Base-by-base conservation (phyloP, 345 rosid species). In the Microcos paniculata region DNA sequence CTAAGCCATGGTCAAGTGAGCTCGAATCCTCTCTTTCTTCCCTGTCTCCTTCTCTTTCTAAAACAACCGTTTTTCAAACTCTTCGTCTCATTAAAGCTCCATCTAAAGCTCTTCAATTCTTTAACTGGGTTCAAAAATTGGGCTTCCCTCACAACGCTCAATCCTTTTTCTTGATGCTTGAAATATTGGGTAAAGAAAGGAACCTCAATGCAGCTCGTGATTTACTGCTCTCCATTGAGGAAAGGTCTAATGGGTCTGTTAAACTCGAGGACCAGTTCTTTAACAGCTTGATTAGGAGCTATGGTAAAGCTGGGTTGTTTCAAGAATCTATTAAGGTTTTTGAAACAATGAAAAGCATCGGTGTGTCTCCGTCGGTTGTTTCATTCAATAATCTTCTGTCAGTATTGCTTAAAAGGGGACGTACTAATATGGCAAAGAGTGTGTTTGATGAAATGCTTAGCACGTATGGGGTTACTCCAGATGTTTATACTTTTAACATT, bases 361-460 rank as follows among this genome's bases (percentile, higher is more conserved):
- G 93, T 7, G 82, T 92, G 61, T 87, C 95, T 8, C 94, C 98
- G 56, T 90, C 96, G 10, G 88, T 73, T 4, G 65, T 92, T 40
- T 92, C 95, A 0, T 94, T 94, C 77, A 92, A 92, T 83, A 83
- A 80, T 72, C 88, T 92, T 52, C 84, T 94, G 61, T 58, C 82
- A 1, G 70, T 92, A 53, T 69, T 94, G 86, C 89, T 94, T 16
- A 87, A 85, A 65, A 84, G 98, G 23, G 97, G 98, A 18, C 80
- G 86, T 69, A 86, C 94, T 66, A 89, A 83, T 72, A 86, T 90
- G 97, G 94, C 86, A 12, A 82, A 75, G 79, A 83, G 82, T 31
- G 0, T 92, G 89, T 94, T 90, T 61, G 93, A 85, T 69, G 94
- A 94, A 80, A 92, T 94, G 98, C 91, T 85, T 38, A 80, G 79